A percentile compares a stretch with the other conserved stretches of the same genome.
These are phyloP conservation scores for Grammothele lineata DNA, from an alignment of 768 basidiomycete species.

Conservation along the genomic window DNA sequence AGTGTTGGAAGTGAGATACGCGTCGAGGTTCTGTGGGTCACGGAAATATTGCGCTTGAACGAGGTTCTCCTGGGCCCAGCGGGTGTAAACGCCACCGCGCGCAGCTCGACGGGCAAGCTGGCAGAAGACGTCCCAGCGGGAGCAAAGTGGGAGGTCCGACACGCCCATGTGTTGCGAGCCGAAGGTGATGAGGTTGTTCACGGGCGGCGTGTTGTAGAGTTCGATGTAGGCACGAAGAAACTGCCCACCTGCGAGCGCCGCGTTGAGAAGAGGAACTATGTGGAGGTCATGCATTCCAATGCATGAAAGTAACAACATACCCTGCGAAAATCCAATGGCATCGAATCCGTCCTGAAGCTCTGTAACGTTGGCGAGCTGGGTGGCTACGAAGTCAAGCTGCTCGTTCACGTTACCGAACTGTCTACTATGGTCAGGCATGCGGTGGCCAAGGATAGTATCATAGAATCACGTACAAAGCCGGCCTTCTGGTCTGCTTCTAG, in stretches of 20 bases:
- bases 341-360: slow-evolving; percentile 74
- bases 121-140: slow-evolving; percentile 64
- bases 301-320: slow-evolving; percentile 20
- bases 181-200: slow-evolving; percentile 82
- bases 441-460: not conserved
- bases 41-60: slow-evolving; percentile 87
- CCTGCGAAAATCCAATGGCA: slow-evolving; percentile 87
- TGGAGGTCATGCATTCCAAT: not conserved
- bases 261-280: not conserved
- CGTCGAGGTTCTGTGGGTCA: slow-evolving; percentile 55
- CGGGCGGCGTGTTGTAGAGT: slow-evolving; percentile 64
- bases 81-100: slow-evolving; percentile 60
- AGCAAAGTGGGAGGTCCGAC: slow-evolving; percentile 67
- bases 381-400: slow-evolving; percentile 61
- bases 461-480: slow-evolving; percentile 54
- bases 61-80: slow-evolving; percentile 74
- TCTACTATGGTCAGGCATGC: not conserved
- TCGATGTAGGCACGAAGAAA: slow-evolving; percentile 86
- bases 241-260: slow-evolving; percentile 56
- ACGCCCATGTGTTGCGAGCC: slow-evolving; percentile 88
- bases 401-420: slow-evolving; percentile 78
- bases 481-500: slow-evolving; percentile 61
- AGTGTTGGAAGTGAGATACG: slow-evolving; percentile 55
- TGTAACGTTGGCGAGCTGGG: slow-evolving; percentile 58
- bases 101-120: slow-evolving; percentile 59